These are phyloP conservation scores for Plasmopara halstedii DNA, from an alignment of 352 stramenopile genomes.

Conservation along the genomic window DNA sequence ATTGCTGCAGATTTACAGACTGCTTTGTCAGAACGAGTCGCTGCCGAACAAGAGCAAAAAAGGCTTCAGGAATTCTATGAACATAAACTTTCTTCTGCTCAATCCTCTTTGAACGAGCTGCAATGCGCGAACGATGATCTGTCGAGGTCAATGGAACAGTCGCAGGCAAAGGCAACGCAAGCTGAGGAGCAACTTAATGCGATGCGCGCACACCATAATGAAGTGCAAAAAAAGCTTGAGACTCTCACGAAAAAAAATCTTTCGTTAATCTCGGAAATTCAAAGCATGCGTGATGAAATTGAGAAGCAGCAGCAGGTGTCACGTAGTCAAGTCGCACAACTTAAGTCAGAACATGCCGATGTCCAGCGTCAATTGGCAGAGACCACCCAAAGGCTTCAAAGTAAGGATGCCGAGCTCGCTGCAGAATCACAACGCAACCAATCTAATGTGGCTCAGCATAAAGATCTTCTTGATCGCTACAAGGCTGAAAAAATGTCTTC, in stretches of 20 bases:
- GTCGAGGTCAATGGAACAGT: slow-evolving; percentile 33
- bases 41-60: slow-evolving; percentile 23
- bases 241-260: slow-evolving; percentile 59
- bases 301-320: slow-evolving; percentile 35
- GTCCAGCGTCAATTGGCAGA: slow-evolving; percentile 30
- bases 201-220: slow-evolving; percentile 26
- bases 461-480: slow-evolving; percentile 21
- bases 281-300: slow-evolving; percentile 36
- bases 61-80: slow-evolving; percentile 21
- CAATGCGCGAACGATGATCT: slow-evolving; percentile 48
- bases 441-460: slow-evolving; percentile 19
- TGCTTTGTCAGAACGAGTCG: slow-evolving; percentile 19
- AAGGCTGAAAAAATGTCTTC: slow-evolving; percentile 18
- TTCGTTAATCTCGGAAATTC: slow-evolving; percentile 38
- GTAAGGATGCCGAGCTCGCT: slow-evolving; percentile 33
- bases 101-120: slow-evolving; percentile 29
- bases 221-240: slow-evolving; percentile 45
- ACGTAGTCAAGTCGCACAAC: slow-evolving; percentile 27
- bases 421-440: slow-evolving; percentile 26
- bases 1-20: slow-evolving; percentile 18
- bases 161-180: slow-evolving; percentile 25
- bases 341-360: slow-evolving; percentile 25
- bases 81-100: slow-evolving; percentile 21
- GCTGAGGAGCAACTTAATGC: slow-evolving; percentile 41
- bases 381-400: slow-evolving; percentile 17